Evolutionary conservation across 2,329 filamentous ascomycete genomes (phyloP), one percentile per base, ranked within the genome.

Genomic region (Fusarium redolens): DNA sequence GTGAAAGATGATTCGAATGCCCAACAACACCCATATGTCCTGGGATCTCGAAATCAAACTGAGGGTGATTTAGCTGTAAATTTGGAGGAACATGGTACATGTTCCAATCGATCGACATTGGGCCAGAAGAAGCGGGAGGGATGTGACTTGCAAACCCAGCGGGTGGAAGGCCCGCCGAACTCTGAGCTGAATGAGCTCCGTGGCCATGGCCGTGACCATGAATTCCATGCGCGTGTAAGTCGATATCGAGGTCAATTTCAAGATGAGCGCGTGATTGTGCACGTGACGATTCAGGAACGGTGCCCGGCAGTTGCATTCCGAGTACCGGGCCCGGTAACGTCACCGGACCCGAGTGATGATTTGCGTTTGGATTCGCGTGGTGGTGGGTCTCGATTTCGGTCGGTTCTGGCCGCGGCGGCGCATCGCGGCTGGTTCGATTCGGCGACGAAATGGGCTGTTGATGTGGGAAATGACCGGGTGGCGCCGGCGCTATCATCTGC

Each of bases 381-480:
- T 61, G 68, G 73, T 72, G 73, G 70, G 73, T 68, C 67, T 73
- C 70, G 54, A 68, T 68, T 47, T 73, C 68, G 61, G 67, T 71
- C 74, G 76, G 73, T 67, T 71, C 65, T 74, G 65, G 76, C 66
- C 74, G 76, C 22, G 69, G 62, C 69, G 63, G 74, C 63, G 68
- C 65, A 70, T 75, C 63, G 64, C 64, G 63, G 68, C 74, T 78
- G 73, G 76, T 76, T 76, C 76, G 76, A 78, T 77, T 76, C 64
- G 68, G 65, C 60, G 73, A 61, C 38, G 76, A 72, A 78, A 76
- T 78, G 76, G 76, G 74, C 76, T 78, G 76, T 78, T 78, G 75
- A 61, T 68, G 65, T 61, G 71, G 75, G 50, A 70, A 69, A 52
- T 75, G 73, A n/a, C 61, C 68, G 71, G 74, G 71, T 74, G 71